Evolutionary conservation across 176 grass and related monocot species (phyloP).

Genomic region (Miscanthus lutarioriparius): DNA sequence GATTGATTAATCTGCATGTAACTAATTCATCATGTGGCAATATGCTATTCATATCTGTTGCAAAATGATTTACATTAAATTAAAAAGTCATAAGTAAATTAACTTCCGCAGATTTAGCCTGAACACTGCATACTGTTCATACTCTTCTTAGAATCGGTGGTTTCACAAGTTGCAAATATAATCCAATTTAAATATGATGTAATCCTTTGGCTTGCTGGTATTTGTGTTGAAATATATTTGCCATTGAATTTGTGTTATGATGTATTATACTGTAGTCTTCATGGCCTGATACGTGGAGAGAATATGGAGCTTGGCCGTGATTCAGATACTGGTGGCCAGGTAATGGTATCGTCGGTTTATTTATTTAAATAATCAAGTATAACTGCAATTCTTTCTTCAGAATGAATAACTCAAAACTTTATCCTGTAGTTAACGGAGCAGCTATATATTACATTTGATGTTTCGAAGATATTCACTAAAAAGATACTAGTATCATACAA

Average conservation of each 20-base stretch:
- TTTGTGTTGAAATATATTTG: slow-evolving; percentile 26
- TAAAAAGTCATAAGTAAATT: neutral
- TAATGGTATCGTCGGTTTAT: slow-evolving; percentile 43
- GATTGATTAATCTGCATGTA: neutral
- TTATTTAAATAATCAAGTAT: slow-evolving; percentile 2
- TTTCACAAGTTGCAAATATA: neutral
- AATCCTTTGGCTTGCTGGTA: slow-evolving; percentile 15
- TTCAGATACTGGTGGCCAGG: slow-evolving; percentile 90
- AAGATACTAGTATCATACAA: slow-evolving; percentile 1
- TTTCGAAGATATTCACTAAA: slow-evolving; percentile 26
- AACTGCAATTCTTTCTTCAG: neutral
- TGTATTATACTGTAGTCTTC: slow-evolving; percentile 60
- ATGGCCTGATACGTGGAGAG: slow-evolving; percentile 84
- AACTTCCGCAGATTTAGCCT: slow-evolving; percentile 4
- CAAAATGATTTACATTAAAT: slow-evolving; percentile 4
- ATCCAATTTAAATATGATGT: slow-evolving; percentile 7
- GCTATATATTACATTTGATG: slow-evolving; percentile 22
- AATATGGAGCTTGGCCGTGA: slow-evolving; percentile 91
- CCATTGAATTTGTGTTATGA: slow-evolving; percentile 41
- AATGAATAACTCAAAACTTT: slow-evolving; percentile 26
- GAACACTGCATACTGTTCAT: slow-evolving; percentile 9
- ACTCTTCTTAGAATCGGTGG: neutral
- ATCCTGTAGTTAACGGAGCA: slow-evolving; percentile 6
- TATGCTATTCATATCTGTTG: slow-evolving; percentile 7
- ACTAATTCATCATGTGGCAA: neutral